Conservation (phyloP, 2,329 filamentous ascomycete genomes). For the Microthyrium microscopicum region DNA sequence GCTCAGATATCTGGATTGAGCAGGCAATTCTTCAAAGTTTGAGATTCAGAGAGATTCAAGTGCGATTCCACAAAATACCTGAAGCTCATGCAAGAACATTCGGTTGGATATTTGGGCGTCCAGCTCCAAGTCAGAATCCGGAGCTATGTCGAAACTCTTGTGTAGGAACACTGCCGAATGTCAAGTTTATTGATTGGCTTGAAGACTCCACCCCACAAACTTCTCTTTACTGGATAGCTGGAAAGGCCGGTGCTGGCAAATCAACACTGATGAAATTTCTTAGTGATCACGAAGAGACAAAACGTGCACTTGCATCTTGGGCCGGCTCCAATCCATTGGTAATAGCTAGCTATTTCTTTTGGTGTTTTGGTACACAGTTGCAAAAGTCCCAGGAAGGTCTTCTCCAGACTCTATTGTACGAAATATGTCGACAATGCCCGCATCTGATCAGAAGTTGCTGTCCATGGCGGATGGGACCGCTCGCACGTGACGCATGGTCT, state of each 20-base stretch:
- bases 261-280: constrained; percentile 27
- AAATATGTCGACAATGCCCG: constrained; percentile 12
- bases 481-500: not conserved
- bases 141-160: not conserved
- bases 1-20: no score
- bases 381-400: constrained; percentile 15
- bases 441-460: constrained; percentile 5
- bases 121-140: not conserved
- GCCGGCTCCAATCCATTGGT: constrained; percentile 11
- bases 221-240: constrained; percentile 25
- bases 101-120: not conserved
- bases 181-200: no score
- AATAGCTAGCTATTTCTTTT: constrained; percentile 29
- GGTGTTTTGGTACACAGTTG: constrained; percentile 19
- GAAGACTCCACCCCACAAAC: no score
- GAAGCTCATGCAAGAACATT: not conserved
- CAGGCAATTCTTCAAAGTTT: constrained; percentile 1
- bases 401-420: constrained; percentile 15
- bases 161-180: no score
- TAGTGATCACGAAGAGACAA: not conserved
- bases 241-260: constrained; percentile 31
- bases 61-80: not conserved
- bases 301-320: not conserved
- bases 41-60: not conserved
- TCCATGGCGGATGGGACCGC: not conserved